Conservation (phyloP, 441 rosid species). For the Mallotus repandus region DNA sequence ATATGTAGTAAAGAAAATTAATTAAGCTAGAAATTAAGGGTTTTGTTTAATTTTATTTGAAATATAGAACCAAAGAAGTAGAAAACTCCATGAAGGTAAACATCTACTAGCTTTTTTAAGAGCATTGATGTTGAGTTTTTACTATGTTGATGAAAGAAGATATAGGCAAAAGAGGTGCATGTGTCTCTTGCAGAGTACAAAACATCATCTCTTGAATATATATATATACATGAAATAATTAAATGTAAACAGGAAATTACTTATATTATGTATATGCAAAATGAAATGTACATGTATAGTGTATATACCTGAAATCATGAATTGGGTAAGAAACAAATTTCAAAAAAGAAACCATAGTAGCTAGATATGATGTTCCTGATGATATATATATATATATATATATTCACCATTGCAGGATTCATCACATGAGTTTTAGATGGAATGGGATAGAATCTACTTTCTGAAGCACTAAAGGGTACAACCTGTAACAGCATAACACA, state of each 20-base stretch:
- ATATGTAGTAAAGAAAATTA: neutral
- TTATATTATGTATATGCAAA: neutral
- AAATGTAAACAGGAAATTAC: neutral
- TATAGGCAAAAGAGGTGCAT: conserved; percentile 19
- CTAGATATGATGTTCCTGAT: neutral
- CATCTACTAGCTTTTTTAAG: neutral
- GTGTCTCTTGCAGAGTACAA: conserved; percentile 10
- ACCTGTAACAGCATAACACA: conserved; percentile 7
- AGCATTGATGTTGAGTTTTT: conserved; percentile 2
- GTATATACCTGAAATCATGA: conserved; percentile 16
- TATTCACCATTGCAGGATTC: too few species aligned
- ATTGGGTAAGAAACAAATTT: neutral
- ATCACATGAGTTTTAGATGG: conserved; percentile 1
- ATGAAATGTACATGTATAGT: neutral
- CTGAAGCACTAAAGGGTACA: conserved; percentile 4
- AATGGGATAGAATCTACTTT: conserved; percentile 19
- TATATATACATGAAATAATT: neutral
- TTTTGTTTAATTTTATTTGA: neutral
- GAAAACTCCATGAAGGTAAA: conserved; percentile 1
- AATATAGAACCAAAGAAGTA: neutral
- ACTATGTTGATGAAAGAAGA: conserved; percentile 15
- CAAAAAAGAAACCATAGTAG: neutral
- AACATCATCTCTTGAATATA: neutral
- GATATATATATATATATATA: neutral
- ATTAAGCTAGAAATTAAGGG: neutral